Evolutionary conservation across 257 asterid species (phyloP), one percentile per base, ranked within the genome.

Genomic region (Osmanthus fragrans): DNA sequence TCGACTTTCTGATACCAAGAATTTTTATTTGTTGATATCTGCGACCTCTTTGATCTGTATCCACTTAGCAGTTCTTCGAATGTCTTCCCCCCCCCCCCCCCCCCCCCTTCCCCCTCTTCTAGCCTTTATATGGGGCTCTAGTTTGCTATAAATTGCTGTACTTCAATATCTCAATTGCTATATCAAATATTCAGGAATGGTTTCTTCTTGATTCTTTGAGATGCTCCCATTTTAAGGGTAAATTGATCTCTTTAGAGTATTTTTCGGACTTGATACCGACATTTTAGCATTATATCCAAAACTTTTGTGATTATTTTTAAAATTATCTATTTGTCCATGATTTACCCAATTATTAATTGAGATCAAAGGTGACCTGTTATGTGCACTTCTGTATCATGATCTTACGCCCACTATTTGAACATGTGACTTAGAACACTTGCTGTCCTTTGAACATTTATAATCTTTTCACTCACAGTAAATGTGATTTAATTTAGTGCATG

Each of bases 401-500:
- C 7, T 4, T 16, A 47, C 21, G 58, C 58, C 58, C 21, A 47
- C 58, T 47, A 16, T 47, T 47, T 16, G 21, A 47, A 47, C 56
- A 4, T 47, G 58, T 47, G 58, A 47, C 58, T 16, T 16, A 4
- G 2, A 2, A 16, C 30, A 36, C 47, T 32, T 47, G 71, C 3
- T 23, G 42, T 54, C 25, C 56, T 37, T 77, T 66, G 51, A 47
- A 71, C 74, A 47, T 16, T 47, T 15, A 16, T 47, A 47, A 4
- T 47, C n/a, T 16, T 47, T 47, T 16, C 21, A 47, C 0, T 7
- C 2, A 16, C 58, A 56, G 21, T 21, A 7, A 51, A 21, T 13
- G 63, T 70, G 74, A 76, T 73, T 67, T 37, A 16, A 54, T 63
- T 40, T 54, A 30, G 68, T 39, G 0, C 10, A 58, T n/a, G 66